These are phyloP conservation scores for Chaetomium tenue DNA, from an alignment of 495 filamentous ascomycete species.

Conservation along the genomic window DNA sequence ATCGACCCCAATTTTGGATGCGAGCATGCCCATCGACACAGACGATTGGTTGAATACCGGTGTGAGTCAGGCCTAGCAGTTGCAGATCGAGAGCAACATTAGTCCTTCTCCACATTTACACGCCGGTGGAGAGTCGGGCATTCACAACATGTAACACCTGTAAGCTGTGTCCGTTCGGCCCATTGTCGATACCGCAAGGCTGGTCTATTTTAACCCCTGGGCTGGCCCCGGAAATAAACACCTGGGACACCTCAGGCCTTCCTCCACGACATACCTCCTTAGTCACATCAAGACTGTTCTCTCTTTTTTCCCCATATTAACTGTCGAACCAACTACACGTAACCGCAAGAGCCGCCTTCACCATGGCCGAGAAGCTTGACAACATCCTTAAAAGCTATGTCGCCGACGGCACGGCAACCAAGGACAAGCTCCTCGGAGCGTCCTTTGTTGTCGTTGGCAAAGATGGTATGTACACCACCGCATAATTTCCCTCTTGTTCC, in stretches of 20 bases:
- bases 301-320: not conserved
- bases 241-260: not conserved
- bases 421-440: slow-evolving; percentile 35
- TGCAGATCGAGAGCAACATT: not conserved
- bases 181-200: not conserved
- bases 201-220: not conserved
- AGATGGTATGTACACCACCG: slow-evolving; percentile 22
- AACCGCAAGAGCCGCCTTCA: not conserved
- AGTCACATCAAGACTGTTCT: not conserved
- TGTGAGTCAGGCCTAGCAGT: not conserved
- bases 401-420: slow-evolving; percentile 23
- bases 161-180: too few relatives aligned
- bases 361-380: slow-evolving; percentile 31
- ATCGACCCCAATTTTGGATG: not conserved
- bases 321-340: not conserved
- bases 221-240: not conserved
- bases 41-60: not conserved
- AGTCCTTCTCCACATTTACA: not conserved
- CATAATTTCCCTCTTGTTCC: not conserved
- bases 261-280: not conserved
- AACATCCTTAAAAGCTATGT: slow-evolving; percentile 28
- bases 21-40: not conserved
- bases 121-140: not conserved
- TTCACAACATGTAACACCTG: not conserved
- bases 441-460: slow-evolving; percentile 34